A percentile compares a stretch with the other conserved stretches of the same genome.
These are phyloP conservation scores for Zalaria obscura DNA, from an alignment of 2,329 filamentous ascomycete species.

Conservation along the genomic window DNA sequence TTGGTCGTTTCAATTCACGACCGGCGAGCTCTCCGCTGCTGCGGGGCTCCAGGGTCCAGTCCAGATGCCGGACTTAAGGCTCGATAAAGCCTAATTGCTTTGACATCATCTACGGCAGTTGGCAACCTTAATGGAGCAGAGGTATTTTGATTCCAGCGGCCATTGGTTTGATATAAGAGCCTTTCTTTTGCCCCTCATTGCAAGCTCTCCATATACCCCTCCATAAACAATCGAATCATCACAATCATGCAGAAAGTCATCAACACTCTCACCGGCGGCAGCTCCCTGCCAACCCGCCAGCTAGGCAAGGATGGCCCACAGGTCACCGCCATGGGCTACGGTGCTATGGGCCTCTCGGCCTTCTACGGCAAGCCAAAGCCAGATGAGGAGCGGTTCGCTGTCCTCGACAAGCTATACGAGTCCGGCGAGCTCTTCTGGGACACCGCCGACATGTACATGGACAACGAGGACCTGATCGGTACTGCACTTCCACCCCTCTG, in stretches of 20 bases:
- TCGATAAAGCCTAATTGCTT: no score
- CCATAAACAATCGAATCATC: neutral
- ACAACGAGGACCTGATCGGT: slow-evolving; percentile 31
- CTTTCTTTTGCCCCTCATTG: no score
- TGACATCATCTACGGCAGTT: no score
- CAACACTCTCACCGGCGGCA: slow-evolving; percentile 8
- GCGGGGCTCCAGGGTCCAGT: no score
- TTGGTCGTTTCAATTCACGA: no score
- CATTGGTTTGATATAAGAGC: no score
- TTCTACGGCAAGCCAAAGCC: slow-evolving; percentile 35
- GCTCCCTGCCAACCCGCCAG: slow-evolving; percentile 26
- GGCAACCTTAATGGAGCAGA: no score
- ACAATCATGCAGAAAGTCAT: slow-evolving; percentile 8
- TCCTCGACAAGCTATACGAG: slow-evolving; percentile 38
- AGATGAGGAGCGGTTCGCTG: slow-evolving; percentile 34
- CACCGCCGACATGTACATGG: slow-evolving; percentile 23
- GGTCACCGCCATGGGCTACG: slow-evolving; percentile 38
- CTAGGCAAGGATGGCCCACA: slow-evolving; percentile 39
- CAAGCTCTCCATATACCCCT: no score
- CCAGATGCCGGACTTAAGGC: no score
- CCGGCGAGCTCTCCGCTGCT: no score
- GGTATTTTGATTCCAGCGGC: no score
- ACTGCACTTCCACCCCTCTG: slow-evolving; percentile 9
- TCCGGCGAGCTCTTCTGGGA: slow-evolving; percentile 41
- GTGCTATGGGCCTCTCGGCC: slow-evolving; percentile 36